Evolutionary conservation across 2,329 filamentous ascomycete genomes (phyloP).

Genomic region (Lasiodiplodia gonubiensis): DNA sequence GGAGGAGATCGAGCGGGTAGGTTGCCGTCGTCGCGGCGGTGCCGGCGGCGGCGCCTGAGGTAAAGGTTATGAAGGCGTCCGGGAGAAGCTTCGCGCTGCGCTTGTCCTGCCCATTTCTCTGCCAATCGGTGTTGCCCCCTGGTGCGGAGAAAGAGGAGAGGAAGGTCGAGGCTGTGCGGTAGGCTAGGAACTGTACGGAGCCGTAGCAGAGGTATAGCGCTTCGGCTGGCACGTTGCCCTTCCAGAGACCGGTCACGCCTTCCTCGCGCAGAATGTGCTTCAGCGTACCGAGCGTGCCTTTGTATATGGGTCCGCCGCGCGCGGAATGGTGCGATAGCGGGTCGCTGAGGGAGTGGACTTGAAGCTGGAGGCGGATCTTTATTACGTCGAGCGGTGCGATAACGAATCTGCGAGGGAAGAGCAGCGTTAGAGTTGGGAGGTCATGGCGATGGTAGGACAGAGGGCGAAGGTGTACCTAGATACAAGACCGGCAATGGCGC

Average conservation of each 20-base stretch:
- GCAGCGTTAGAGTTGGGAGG: conserved; percentile 6
- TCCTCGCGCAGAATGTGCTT: conserved; percentile 78
- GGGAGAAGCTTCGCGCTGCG: conserved; percentile 55
- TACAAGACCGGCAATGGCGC: conserved; percentile 79
- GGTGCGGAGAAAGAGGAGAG: conserved; percentile 59
- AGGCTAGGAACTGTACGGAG: conserved; percentile 86
- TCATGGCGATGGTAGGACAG: conserved; percentile 30
- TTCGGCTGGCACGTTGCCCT: conserved; percentile 96
- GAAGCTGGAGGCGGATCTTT: conserved; percentile 96
- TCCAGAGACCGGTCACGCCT: conserved; percentile 87
- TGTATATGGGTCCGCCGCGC: conserved; percentile 63
- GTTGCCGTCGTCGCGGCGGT: conserved; percentile 81
- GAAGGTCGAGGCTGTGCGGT: conserved; percentile 74
- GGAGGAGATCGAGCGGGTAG: conserved; percentile 90
- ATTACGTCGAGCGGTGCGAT: conserved; percentile 95
- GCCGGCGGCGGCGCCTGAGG: conserved; percentile 82
- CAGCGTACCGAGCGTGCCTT: conserved; percentile 77
- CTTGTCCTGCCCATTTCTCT: conserved; percentile 30
- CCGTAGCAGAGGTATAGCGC: conserved; percentile 92
- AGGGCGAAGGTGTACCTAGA: conserved; percentile 67
- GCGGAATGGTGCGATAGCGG: conserved; percentile 61
- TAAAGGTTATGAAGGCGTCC: conserved; percentile 75
- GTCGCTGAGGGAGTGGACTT: conserved; percentile 82
- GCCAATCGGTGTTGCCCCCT: conserved; percentile 28
- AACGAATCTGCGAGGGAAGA: conserved; percentile 70